Evolutionary conservation across 2,329 filamentous ascomycete genomes (phyloP), one percentile per base, ranked within the genome.

Genomic region (Plenodomus tracheiphilus): DNA sequence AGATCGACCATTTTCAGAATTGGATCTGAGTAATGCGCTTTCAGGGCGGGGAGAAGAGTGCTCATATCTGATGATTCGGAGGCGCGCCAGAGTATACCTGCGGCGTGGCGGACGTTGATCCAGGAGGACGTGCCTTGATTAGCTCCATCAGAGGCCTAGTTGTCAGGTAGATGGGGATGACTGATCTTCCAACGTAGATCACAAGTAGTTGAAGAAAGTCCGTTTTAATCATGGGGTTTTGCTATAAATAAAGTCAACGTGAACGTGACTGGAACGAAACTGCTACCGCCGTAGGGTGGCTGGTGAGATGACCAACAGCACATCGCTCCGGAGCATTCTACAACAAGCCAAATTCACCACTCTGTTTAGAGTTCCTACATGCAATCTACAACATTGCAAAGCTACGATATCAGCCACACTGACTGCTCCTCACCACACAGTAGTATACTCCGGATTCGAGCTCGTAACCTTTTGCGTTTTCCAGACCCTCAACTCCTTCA

Each of bases 61-160:
- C 16, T 40, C 11, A 52, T 38, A 20, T 52, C 40, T 15, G 49
- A 28, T 3, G 11, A 36, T 17, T 36, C 15, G 40, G 49, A 40
- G 17, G 44, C 34, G 16, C 41, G 34, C 44, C 44, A 52, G 5
- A 52, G 36, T 22, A 38, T 38, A n/a, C 22, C 22, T 22, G 44
- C 49, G 18, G 49, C 49, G 30, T 52, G 35, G 43, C 47, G 28
- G 20, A 52, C 28, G 38, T 48, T 45, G 5, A 19, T 16, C 50
- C 50, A 46, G 22, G 46, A 21, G 8, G 43, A 43, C 8, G 43
- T 39, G 32, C 48, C 39, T 22, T 35, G 10, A 51, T 43, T 40
- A 39, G 28, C 15, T 10, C 9, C 28, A 32, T 32, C 28, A n/a
- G n/a, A n/a, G n/a, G n/a, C n/a, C n/a, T n/a, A n/a, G 28, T 8